Evolutionary conservation across 2,329 filamentous ascomycete genomes (phyloP), one percentile per base, ranked within the genome.

Genomic region (Tolypocladium paradoxum): DNA sequence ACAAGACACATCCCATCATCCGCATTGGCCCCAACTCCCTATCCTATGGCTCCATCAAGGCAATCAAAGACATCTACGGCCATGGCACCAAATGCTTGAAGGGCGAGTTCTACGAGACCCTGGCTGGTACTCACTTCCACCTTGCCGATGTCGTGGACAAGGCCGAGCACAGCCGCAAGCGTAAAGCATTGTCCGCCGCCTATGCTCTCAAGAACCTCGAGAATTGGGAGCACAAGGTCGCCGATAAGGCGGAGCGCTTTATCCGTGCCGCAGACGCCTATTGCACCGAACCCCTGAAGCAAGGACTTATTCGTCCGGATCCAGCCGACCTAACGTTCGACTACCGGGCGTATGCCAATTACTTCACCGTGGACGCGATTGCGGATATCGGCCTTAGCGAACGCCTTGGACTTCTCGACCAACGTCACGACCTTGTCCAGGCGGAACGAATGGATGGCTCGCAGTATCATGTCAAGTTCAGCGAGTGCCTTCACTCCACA

Each of bases 341-440:
- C 58, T 76, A 74, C 52, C 72, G 76, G 5, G 66, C 67, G 6
- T 81, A 72, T n/a, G n/a, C 71, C 27, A 81, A 79, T 62, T 78
- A 76, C 65, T 81, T 81, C 61, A 76, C 76, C 0, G 66, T 81
- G 14, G 78, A 82, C 53, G 77, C 76, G 2, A 80, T 81, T 50
- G 76, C 74, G 16, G 75, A 81, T 51, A 81, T 82, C 60, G 78
- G 76, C 1, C 66, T 81, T 0, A 73, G 68, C 1, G 71, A 78
- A 51, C 69, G 67, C 20, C 69, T 81, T 1, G 73, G 76, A 0
- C 75, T 79, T 55, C 68, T 81, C 2, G 77, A 79, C 46, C 61
- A 65, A 22, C 78, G 77, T 2, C 63, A 73, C 50, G 76, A 79
- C 54, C 60, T 66, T n/a, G n/a, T n/a, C n/a, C n/a, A n/a, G n/a